These are phyloP conservation scores for Antitrichia curtipendula DNA, from an alignment of 225 moss, liverwort and hornwort genomes.

Conservation along the genomic window DNA sequence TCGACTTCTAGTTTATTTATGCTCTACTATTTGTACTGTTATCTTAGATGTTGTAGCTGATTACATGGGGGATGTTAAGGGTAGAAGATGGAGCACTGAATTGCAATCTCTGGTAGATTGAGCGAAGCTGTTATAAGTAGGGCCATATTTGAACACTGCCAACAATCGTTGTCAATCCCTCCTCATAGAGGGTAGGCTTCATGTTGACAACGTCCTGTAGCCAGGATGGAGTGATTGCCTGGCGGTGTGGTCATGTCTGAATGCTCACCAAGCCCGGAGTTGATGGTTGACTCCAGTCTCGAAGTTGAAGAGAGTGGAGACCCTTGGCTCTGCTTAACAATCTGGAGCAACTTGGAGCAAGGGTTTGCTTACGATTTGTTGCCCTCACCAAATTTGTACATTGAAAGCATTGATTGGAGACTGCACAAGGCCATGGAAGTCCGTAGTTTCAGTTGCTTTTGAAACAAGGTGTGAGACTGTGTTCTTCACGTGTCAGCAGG, in stretches of 20 bases:
- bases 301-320: neutral
- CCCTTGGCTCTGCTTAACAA: neutral
- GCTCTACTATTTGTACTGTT: neutral
- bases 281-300: neutral
- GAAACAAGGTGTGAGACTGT: neutral
- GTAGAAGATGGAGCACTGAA: neutral
- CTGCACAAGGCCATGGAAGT: neutral
- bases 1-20: neutral
- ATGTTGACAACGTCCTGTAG: neutral
- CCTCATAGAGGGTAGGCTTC: neutral
- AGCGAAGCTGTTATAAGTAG: constrained; percentile 1
- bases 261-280: constrained; percentile 1
- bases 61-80: neutral
- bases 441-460: constrained; percentile 4
- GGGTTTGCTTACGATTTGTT: neutral
- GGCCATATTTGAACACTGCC: neutral
- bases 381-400: constrained; percentile 1
- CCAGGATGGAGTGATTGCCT: neutral
- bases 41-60: neutral
- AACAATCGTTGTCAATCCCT: constrained; percentile 13
- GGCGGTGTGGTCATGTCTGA: neutral
- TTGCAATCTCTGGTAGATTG: neutral
- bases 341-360: neutral
- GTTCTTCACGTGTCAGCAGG: neutral
- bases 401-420: constrained; percentile 9